Base-by-base conservation (phyloP, 192 early-diverging fungal species). In the Pilobolus umbonatus region DNA sequence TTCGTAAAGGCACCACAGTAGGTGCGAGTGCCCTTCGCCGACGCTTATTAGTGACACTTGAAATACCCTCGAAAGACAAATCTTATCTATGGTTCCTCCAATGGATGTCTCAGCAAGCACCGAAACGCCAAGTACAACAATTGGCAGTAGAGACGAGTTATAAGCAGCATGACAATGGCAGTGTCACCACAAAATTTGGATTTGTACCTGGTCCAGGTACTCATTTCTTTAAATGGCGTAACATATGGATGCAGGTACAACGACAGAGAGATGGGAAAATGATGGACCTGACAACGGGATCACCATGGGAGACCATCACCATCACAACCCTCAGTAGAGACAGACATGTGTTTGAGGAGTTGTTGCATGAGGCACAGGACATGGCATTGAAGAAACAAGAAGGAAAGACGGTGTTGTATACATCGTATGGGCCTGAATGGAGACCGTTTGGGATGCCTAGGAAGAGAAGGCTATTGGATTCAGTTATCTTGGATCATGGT, bases 341-440 rank as follows among this genome's bases (percentile, higher is more conserved):
- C 68, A 78, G 89, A 10, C 48, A 77, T 1, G 76, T 96, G 4
- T 89, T 98, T 61, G 66, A 79, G 1, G 68, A 80, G 0, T 79
- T 98, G 31, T 77, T 98, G 19, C 61, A 85, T 22, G 91, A 94
- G 49, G 90, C 96, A 11, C 90, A 90, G 51, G 69, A 74, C 43
- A 68, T 85, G 51, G 94, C 96, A 12, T 68, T 98, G 43, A 74
- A 84, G 53, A 88, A 90, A 60, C 90, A 96, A 72, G 90, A 93
- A 53, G 96, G 96, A 19, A 94, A 95, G 56, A 97, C 92, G 2
- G 96, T 98, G 26, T 81, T 98, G 40, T 97, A 94, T 73, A 94
- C 94, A 1, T 89, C 86, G 36, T 96, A 85, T 76, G 96, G 96
- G 0, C 88, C 91, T 5, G 96, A 98, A 60, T 98, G 96, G 96